Base-by-base conservation (phyloP, 306 rosid species). In the Glycine tomentella region DNA sequence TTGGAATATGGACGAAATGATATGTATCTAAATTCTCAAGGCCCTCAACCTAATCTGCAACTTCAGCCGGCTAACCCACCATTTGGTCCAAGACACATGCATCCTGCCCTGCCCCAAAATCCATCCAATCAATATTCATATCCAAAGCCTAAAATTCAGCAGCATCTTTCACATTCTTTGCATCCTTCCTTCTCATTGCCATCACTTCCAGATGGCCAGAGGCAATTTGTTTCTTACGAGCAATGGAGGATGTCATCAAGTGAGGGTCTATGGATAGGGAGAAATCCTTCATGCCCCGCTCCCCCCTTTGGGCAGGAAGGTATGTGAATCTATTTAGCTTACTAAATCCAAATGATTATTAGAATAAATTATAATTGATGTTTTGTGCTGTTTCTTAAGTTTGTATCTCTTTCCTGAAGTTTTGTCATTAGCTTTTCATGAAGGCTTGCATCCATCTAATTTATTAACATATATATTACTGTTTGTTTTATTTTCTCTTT, bases 241-340 rank as follows among this genome's bases (percentile, higher is more conserved):
- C 95, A 85, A 76, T 89, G 95, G 95, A 80, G 92, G 80, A 82
- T 86, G 90, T 82, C 92, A 50, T 76, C 92, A 7, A 65, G 69
- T 76, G 95, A 91, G 69, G 92, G 91, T 77, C 88, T 79, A 40
- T 93, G 97, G 97, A 86, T 93, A 31, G 97, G 88, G 79, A 84
- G 92, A 88, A 78, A 72, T 77, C 84, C 87, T 83, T 70, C 88
- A 45, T 88, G 88, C 73, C 82, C 91, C 42, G 91, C 89, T 51
- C 94, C 90, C 57, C 87, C 90, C 42, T 86, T 81, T 84, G 86
- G 88, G 57, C 96, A 87, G 67, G 97, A 93, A 91, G 97, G 97
- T 93, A 81, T 78, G 59, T 46, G 44, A 51, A 77, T 59, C 45
- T 62, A 10, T 64, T 48, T 66, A 4, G 17, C 45, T 48, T 64